Conservation (phyloP, 2,329 filamentous ascomycete genomes). For the Colletotrichum sp. region DNA sequence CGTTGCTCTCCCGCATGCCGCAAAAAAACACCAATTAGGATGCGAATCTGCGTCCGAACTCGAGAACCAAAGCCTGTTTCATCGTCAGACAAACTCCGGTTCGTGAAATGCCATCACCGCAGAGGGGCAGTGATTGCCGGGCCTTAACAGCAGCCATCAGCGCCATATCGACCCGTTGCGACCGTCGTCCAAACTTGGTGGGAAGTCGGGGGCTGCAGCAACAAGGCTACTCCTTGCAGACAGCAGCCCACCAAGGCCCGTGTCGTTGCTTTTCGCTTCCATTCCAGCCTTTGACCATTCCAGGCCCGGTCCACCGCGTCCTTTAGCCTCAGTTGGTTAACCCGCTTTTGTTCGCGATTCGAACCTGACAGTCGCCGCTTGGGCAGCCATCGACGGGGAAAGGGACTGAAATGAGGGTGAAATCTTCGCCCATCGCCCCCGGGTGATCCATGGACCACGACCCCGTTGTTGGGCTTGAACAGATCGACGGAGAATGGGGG, state of each 20-base stretch:
- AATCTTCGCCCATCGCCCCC: not conserved
- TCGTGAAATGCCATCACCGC: not conserved
- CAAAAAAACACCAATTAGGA: not conserved
- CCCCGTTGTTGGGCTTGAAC: slow-evolving; percentile 17
- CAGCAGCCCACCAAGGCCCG: not conserved
- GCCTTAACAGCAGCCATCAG: slow-evolving; percentile 9
- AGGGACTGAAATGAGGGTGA: not conserved
- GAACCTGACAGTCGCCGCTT: slow-evolving; percentile 21
- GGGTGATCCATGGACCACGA: not conserved
- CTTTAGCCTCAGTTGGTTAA: not conserved
- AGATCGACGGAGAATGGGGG: slow-evolving; percentile 10
- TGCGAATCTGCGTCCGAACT: not conserved
- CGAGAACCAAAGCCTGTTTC: slow-evolving; percentile 16
- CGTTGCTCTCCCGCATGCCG: slow-evolving; percentile 5
- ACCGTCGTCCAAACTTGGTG: not conserved
- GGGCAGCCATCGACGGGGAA: slow-evolving; percentile 13
- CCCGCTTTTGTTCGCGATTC: slow-evolving; percentile 2
- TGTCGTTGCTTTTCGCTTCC: slow-evolving; percentile 11
- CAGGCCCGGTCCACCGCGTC: slow-evolving; percentile 9
- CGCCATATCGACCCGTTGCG: not conserved
- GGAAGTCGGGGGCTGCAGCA: not conserved
- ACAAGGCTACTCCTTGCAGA: slow-evolving; percentile 19
- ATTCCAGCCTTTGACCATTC: slow-evolving; percentile 12
- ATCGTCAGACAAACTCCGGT: not conserved
- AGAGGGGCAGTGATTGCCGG: not conserved